Conservation (phyloP, 179 eudicot genomes). For the Vitellaria paradoxa region DNA sequence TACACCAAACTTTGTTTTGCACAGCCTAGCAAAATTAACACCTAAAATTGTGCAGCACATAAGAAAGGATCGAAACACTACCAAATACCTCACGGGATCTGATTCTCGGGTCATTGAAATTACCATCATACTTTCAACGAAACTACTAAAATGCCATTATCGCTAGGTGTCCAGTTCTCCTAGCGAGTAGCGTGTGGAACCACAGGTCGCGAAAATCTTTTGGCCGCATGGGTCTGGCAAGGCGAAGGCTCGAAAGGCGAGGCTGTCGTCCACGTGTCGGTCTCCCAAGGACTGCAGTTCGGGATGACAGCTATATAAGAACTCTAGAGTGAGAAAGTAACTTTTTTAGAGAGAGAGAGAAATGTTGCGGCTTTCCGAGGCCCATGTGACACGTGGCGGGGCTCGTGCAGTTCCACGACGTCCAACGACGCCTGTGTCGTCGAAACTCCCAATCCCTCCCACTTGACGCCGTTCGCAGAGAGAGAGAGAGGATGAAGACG, state of each 20-base stretch:
- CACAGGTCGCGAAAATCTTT: background rate
- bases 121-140: background rate
- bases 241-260: constrained; percentile 1
- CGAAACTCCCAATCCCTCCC: background rate
- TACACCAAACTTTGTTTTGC: too few species aligned
- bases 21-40: too few species aligned
- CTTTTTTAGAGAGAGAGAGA: background rate
- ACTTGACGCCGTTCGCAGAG: constrained; percentile 11
- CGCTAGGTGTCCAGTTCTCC: background rate
- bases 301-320: constrained; percentile 10
- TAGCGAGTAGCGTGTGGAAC: background rate
- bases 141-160: background rate
- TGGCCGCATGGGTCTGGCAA: background rate
- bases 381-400: constrained; percentile 18
- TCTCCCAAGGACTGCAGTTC: background rate
- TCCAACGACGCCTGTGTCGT: constrained; percentile 4
- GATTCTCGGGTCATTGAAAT: too few species aligned
- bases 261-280: constrained; percentile 16
- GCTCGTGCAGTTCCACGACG: background rate
- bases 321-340: background rate
- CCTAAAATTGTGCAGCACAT: too few species aligned
- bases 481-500: constrained; percentile 2
- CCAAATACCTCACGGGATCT: too few species aligned
- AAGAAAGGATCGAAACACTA: too few species aligned
- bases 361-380: constrained; percentile 12